A percentile compares a stretch with the other conserved stretches of the same genome.
These are phyloP conservation scores for Paspalum vaginatum DNA, from an alignment of 176 grass and related monocot species.

Conservation along the genomic window DNA sequence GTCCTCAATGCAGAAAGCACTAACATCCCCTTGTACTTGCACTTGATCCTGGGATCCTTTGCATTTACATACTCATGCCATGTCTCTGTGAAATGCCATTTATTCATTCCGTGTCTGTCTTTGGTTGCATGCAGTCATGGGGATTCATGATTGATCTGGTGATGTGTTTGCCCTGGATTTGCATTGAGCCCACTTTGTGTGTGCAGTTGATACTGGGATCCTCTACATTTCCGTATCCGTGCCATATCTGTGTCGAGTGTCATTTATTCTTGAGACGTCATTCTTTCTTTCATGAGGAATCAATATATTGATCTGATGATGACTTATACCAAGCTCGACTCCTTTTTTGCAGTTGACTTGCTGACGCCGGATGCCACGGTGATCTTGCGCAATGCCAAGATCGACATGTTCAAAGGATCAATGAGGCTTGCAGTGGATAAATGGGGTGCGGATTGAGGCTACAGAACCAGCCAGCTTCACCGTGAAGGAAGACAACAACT, in stretches of 20 bases:
- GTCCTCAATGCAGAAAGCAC: neutral
- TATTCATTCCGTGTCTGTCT: no score
- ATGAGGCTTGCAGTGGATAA: constrained; percentile 94
- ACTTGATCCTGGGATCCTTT: no score
- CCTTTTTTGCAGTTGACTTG: constrained; percentile 61
- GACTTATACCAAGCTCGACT: constrained; percentile 25
- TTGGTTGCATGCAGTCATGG: no score
- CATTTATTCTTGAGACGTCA: neutral
- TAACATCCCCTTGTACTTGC: neutral
- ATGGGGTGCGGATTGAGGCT: constrained; percentile 79
- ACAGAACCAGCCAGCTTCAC: constrained; percentile 74
- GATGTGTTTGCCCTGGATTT: no score
- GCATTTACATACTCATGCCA: no score
- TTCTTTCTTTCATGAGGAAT: neutral
- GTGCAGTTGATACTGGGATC: neutral
- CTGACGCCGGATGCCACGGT: constrained; percentile 67
- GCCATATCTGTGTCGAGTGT: neutral
- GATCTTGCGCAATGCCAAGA: constrained; percentile 84
- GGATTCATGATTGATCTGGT: no score
- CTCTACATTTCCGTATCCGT: constrained; percentile 9
- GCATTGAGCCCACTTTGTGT: no score
- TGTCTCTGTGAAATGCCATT: no score
- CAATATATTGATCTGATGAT: constrained; percentile 10
- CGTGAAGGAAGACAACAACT: constrained; percentile 86
- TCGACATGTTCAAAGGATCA: constrained; percentile 91